Evolutionary conservation across 108 stramenopile species (phyloP).

Genomic region (Fragilariopsis cylindrus): DNA sequence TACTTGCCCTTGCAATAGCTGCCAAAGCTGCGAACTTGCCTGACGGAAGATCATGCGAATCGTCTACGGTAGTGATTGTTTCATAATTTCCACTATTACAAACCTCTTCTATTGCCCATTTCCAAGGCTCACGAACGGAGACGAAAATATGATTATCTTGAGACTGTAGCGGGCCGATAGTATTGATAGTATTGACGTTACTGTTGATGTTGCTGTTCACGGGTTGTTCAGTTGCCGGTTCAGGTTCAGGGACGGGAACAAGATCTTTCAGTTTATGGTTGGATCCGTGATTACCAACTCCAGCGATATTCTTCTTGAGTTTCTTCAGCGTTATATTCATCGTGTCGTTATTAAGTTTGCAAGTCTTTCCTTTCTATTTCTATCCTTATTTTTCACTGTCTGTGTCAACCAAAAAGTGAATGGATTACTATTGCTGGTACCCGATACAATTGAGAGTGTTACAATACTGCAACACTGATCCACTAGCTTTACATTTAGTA

Average conservation of each 20-base stretch:
- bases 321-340: not conserved
- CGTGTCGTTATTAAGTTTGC: not conserved
- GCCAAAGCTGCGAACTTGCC: constrained; percentile 10
- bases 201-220: not conserved
- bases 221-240: not conserved
- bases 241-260: not conserved
- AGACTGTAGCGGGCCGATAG: not conserved
- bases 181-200: not conserved
- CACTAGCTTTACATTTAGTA: too few species aligned
- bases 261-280: not conserved
- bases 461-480: too few species aligned
- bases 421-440: too few species aligned
- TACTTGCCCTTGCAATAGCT: not conserved
- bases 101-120: constrained; percentile 6
- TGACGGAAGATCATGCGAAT: not conserved
- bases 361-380: too few species aligned
- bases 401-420: too few species aligned
- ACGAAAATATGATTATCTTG: constrained; percentile 11
- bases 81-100: not conserved
- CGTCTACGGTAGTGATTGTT: constrained; percentile 4
- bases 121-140: constrained; percentile 14
- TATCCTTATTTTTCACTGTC: too few species aligned
- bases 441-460: too few species aligned
- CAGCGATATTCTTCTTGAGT: constrained; percentile 4
- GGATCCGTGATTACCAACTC: not conserved